These are phyloP conservation scores for Coprinopsis marcescibilis DNA, from an alignment of 768 basidiomycete genomes.

Conservation along the genomic window DNA sequence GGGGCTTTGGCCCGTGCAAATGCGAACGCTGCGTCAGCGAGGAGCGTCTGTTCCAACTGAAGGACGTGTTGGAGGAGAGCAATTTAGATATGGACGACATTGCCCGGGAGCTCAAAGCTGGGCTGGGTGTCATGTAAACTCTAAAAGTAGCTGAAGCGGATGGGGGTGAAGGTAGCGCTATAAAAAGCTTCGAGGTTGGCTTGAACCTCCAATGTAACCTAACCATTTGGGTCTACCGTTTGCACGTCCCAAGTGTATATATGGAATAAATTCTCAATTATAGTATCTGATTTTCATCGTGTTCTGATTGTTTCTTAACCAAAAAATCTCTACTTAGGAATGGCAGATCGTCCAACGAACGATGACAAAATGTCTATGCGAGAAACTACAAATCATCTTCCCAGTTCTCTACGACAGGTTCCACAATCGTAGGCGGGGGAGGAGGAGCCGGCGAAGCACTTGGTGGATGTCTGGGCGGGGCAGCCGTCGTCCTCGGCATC, in stretches of 20 bases:
- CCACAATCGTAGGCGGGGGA: constrained; percentile 1
- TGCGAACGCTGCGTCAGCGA: constrained; percentile 69
- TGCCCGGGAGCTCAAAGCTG: constrained; percentile 57
- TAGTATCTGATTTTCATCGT: too few relatives aligned
- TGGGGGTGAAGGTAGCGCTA: too few relatives aligned
- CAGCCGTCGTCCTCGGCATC: too few relatives aligned
- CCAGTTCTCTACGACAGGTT: constrained; percentile 28
- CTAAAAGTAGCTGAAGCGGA: too few relatives aligned
- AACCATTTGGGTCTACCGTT: too few relatives aligned
- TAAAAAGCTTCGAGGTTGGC: too few relatives aligned
- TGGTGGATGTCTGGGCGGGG: too few relatives aligned
- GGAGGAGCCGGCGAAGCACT: constrained; percentile 4
- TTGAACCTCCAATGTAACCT: too few relatives aligned
- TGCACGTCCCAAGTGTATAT: too few relatives aligned
- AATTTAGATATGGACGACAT: constrained; percentile 38
- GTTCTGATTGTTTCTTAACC: not conserved
- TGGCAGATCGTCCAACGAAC: too few relatives aligned
- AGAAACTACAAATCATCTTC: constrained; percentile 26
- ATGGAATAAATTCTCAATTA: too few relatives aligned
- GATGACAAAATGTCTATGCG: not conserved
- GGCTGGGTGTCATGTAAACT: constrained; percentile 50
- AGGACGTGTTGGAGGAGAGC: constrained; percentile 20
- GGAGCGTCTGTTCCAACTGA: constrained; percentile 32
- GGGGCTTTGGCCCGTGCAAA: constrained; percentile 70
- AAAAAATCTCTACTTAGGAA: too few relatives aligned